These are phyloP conservation scores for Ephemerocybe angulata DNA, from an alignment of 768 basidiomycete genomes.

Conservation along the genomic window DNA sequence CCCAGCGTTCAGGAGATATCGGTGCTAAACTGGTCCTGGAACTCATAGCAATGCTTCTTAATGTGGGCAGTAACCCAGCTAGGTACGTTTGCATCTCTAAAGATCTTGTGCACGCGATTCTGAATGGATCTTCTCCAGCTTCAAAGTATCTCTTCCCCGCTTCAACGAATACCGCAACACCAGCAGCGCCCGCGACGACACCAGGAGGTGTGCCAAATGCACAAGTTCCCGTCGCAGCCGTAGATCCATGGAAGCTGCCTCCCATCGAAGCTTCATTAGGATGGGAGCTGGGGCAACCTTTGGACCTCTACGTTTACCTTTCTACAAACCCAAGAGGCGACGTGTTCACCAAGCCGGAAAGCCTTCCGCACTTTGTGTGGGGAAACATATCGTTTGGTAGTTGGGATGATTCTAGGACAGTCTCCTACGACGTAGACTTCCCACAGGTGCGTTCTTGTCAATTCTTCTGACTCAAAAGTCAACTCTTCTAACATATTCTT, in stretches of 20 bases:
- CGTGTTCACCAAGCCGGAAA: constrained; percentile 51
- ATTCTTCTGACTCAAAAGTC: too few species aligned
- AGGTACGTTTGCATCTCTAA: constrained; percentile 35
- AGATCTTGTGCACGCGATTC: background rate
- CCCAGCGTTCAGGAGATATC: background rate
- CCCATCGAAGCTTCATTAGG: constrained; percentile 52
- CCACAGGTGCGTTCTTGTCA: constrained; percentile 65
- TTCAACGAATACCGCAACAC: constrained; percentile 23
- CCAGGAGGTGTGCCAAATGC: constrained; percentile 9
- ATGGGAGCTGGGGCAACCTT: constrained; percentile 57
- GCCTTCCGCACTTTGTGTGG: constrained; percentile 72
- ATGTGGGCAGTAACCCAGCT: constrained; percentile 65
- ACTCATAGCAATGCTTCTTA: constrained; percentile 62
- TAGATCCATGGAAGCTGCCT: constrained; percentile 48
- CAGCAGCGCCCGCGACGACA: constrained; percentile 20
- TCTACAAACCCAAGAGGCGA: constrained; percentile 63
- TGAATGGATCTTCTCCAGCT: constrained; percentile 28
- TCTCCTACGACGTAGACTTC: constrained; percentile 58
- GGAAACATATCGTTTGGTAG: constrained; percentile 74
- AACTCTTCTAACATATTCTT: too few species aligned
- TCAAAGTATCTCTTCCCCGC: constrained; percentile 37
- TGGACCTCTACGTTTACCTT: constrained; percentile 73
- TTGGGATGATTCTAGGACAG: constrained; percentile 58
- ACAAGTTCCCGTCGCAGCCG: constrained; percentile 26
- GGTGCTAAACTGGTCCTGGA: background rate